These are phyloP conservation scores for Penicillium waksmanii DNA, from an alignment of 495 filamentous ascomycete genomes.

Conservation along the genomic window DNA sequence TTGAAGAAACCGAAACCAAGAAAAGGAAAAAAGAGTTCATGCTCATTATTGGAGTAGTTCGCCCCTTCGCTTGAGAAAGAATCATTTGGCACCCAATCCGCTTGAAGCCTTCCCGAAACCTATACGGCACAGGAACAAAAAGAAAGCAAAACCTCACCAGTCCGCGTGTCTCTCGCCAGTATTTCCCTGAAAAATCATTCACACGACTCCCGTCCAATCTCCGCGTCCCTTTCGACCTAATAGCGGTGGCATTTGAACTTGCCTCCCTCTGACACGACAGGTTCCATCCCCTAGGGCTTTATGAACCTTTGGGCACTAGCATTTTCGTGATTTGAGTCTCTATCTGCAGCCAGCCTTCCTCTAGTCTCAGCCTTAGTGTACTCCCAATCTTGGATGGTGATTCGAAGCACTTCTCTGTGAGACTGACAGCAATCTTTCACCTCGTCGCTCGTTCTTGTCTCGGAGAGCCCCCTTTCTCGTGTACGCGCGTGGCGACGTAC, in stretches of 20 bases:
- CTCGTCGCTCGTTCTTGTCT: constrained; percentile 51
- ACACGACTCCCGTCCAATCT: constrained; percentile 14
- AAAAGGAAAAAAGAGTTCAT: constrained; percentile 26
- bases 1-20: background rate
- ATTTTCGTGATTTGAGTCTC: constrained; percentile 30
- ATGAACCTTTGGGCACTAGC: constrained; percentile 32
- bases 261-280: constrained; percentile 22
- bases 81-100: constrained; percentile 23
- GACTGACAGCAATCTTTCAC: constrained; percentile 41
- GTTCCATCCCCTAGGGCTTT: constrained; percentile 22
- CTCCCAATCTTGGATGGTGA: constrained; percentile 38
- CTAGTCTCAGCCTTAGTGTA: constrained; percentile 34
- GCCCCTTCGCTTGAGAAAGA: constrained; percentile 16
- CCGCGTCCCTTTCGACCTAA: constrained; percentile 7
- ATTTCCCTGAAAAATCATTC: constrained; percentile 4
- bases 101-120: constrained; percentile 32
- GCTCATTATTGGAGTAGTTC: constrained; percentile 43
- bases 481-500: constrained; percentile 39
- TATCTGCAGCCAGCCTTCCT: constrained; percentile 45
- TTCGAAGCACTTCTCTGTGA: constrained; percentile 40
- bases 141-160: constrained; percentile 36
- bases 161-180: constrained; percentile 17
- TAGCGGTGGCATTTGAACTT: constrained; percentile 18
- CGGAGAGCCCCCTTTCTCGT: constrained; percentile 38
- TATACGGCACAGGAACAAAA: constrained; percentile 22